These are phyloP conservation scores for Alternaria infectoria DNA, from an alignment of 2,329 filamentous ascomycete genomes.

Conservation along the genomic window DNA sequence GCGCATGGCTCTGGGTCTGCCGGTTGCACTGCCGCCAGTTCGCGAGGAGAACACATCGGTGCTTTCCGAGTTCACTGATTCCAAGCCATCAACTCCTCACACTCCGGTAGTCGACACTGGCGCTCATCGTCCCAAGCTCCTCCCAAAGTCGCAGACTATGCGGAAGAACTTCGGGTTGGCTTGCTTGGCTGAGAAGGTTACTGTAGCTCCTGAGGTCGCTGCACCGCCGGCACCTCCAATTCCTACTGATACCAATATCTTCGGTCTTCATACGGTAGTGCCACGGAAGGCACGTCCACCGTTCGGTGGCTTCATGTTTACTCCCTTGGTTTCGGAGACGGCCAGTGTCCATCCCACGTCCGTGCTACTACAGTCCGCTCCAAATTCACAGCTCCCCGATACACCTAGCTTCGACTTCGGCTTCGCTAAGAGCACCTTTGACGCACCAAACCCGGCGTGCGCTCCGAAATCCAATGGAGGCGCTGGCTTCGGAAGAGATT, in stretches of 20 bases:
- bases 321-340: accelerated
- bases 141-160: neutral
- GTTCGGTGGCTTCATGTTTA: neutral
- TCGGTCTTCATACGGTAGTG: accelerated
- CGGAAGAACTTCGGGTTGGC: neutral
- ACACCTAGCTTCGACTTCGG: neutral
- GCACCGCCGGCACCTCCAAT: neutral
- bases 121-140: neutral
- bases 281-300: accelerated
- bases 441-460: neutral
- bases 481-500: no score
- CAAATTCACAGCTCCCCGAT: accelerated
- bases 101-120: neutral
- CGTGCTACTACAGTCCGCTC: neutral
- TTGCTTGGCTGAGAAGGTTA: neutral
- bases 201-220: neutral
- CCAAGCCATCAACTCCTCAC: neutral
- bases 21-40: neutral
- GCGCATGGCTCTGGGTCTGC: neutral
- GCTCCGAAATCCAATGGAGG: no score
- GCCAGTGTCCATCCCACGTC: neutral
- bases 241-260: neutral
- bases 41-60: neutral
- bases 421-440: neutral
- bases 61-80: neutral